phyloP scores from a whole-genome alignment of 495 filamentous ascomycete genomes.

The Penicillium riverlandense region DNA sequence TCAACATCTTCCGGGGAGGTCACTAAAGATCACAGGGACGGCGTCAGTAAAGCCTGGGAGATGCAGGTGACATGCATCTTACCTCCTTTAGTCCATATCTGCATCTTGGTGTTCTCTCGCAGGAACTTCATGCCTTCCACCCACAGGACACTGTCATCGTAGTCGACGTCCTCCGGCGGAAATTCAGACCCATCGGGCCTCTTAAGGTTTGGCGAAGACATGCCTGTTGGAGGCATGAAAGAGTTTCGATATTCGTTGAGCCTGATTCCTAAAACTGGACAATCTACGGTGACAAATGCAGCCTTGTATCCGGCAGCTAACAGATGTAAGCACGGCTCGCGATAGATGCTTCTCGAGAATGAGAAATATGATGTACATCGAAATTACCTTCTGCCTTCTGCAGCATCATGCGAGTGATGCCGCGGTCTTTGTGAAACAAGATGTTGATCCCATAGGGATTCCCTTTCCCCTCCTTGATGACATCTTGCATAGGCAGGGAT shows the following conservation, averaged over 20 bases:
- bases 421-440: too few species aligned
- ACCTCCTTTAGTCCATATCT: conserved; percentile 85
- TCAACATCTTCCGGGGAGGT: conserved; percentile 73
- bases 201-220: conserved; percentile 26
- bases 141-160: conserved; percentile 80
- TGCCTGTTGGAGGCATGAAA: conserved; percentile 31
- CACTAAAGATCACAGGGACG: too few species aligned
- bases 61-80: too few species aligned
- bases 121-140: too few species aligned
- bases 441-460: conserved; percentile 59
- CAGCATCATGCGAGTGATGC: too few species aligned
- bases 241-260: conserved; percentile 39
- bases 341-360: too few species aligned
- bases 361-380: too few species aligned
- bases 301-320: conserved; percentile 86
- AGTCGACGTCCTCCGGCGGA: too few species aligned
- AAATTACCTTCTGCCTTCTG: too few species aligned
- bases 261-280: conserved; percentile 68
- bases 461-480: conserved; percentile 30
- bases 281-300: conserved; percentile 90
- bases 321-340: too few species aligned
- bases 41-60: too few species aligned
- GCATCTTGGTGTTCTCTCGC: conserved; percentile 78
- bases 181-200: conserved; percentile 11
- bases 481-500: conserved; percentile 44